Conservation (phyloP, 352 stramenopile species). For the Globisporangium middletonii region DNA sequence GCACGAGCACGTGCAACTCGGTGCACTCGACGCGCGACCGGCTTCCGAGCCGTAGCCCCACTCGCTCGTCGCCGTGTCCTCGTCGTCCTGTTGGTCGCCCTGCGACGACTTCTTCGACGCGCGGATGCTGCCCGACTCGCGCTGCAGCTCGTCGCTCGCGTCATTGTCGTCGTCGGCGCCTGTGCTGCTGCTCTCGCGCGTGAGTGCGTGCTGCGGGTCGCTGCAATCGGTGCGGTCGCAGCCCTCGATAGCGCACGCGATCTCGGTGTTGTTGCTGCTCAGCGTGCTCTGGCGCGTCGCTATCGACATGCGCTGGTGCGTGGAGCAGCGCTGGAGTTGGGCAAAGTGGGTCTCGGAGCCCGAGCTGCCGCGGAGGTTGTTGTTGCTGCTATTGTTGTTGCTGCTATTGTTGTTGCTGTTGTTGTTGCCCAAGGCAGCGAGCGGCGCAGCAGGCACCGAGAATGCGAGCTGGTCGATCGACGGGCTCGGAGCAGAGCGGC, state of each 20-base stretch:
- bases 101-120: slow-evolving; percentile 29
- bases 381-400: slow-evolving; percentile 1
- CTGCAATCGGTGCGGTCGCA: slow-evolving; percentile 15
- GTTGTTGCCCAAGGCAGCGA: slow-evolving; percentile 12
- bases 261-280: slow-evolving; percentile 20
- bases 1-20: slow-evolving; percentile 44
- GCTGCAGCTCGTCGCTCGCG: slow-evolving; percentile 9
- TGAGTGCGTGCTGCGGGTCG: slow-evolving; percentile 12
- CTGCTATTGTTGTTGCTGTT: background rate
- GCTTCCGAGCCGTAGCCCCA: slow-evolving; percentile 27
- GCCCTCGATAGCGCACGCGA: slow-evolving; percentile 6
- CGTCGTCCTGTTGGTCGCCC: slow-evolving; percentile 28
- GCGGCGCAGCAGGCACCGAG: slow-evolving; percentile 23
- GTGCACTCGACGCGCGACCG: slow-evolving; percentile 27
- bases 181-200: slow-evolving; percentile 14
- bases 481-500: slow-evolving; percentile 54
- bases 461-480: slow-evolving; percentile 72
- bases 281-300: slow-evolving; percentile 27
- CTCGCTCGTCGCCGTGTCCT: slow-evolving; percentile 30
- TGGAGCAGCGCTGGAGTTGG: slow-evolving; percentile 28
- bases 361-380: slow-evolving; percentile 8
- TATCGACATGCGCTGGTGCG: slow-evolving; percentile 29
- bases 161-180: slow-evolving; percentile 8
- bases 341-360: slow-evolving; percentile 9
- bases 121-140: slow-evolving; percentile 7